These are phyloP conservation scores for Chaetoceros muelleri DNA, from an alignment of 108 stramenopile genomes.

Conservation along the genomic window DNA sequence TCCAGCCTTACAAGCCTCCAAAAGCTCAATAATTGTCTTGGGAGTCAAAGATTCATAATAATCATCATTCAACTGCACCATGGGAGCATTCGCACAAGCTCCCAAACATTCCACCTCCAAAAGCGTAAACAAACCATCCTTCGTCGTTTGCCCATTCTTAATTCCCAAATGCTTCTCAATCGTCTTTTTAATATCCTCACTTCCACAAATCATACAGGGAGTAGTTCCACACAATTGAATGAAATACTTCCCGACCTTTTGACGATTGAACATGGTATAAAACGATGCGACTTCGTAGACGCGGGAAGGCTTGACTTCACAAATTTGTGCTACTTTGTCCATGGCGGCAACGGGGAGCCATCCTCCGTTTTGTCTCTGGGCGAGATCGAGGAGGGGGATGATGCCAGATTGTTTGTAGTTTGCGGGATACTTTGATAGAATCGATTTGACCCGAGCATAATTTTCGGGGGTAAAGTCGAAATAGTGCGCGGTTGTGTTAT, in stretches of 20 bases:
- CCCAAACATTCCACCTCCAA: slow-evolving; percentile 99
- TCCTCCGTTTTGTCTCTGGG: slow-evolving; percentile 94
- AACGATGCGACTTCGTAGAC: slow-evolving; percentile 99
- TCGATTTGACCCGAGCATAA: slow-evolving; percentile 83
- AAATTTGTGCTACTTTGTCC: slow-evolving; percentile 97
- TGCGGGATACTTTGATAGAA: slow-evolving; percentile 91
- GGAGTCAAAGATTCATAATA: slow-evolving; percentile 99
- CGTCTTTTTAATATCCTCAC: slow-evolving; percentile 96
- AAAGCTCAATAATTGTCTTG: slow-evolving; percentile 83
- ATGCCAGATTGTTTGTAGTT: slow-evolving; percentile 97
- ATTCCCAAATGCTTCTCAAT: slow-evolving; percentile 96
- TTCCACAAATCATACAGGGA: slow-evolving; percentile 99
- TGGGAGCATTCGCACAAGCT: slow-evolving; percentile 99
- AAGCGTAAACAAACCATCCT: slow-evolving; percentile 96
- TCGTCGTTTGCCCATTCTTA: slow-evolving; percentile 91
- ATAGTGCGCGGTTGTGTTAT: slow-evolving; percentile 82
- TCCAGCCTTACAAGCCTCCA: slow-evolving; percentile 92
- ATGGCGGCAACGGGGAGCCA: slow-evolving; percentile 98
- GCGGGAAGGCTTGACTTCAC: slow-evolving; percentile 77
- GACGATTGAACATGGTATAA: slow-evolving; percentile 98
- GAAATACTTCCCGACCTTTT: slow-evolving; percentile 99
- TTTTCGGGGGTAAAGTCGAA: slow-evolving; percentile 96
- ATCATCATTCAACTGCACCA: slow-evolving; percentile 99
- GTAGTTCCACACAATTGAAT: slow-evolving; percentile 99
- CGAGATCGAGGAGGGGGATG: slow-evolving; percentile 93